Evolutionary conservation across 208 protist species (phyloP).

Genomic region (Leishmania mexicana): DNA sequence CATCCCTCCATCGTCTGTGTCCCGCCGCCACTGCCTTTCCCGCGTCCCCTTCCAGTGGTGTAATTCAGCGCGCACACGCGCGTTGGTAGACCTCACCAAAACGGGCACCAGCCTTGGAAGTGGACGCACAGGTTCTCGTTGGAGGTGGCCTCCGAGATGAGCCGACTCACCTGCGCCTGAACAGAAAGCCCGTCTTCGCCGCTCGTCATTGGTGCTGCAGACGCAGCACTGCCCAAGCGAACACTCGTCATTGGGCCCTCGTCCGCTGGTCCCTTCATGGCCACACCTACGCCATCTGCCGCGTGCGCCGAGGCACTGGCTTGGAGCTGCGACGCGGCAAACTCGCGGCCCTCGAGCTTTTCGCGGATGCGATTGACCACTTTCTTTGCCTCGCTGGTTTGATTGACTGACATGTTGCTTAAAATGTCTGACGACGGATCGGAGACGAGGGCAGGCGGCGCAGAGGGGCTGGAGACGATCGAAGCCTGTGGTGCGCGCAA

Average conservation of each 20-base stretch:
- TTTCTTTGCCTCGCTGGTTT: conserved; percentile 94
- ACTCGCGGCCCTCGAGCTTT: conserved; percentile 99
- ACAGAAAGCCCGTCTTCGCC: conserved; percentile 72
- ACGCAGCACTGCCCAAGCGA: conserved; percentile 1
- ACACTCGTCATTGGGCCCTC: conserved; percentile 5
- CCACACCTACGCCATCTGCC: conserved; percentile 14
- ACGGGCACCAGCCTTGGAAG: conserved; percentile 99
- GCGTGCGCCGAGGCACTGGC: conserved; percentile 11
- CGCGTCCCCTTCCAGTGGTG: background rate
- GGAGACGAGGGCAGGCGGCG: background rate
- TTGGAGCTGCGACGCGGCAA: conserved; percentile 48
- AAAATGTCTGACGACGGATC: conserved; percentile 16
- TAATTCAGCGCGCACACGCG: background rate
- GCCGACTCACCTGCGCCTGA: conserved; percentile 88
- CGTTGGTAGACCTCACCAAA: conserved; percentile 87
- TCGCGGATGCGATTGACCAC: conserved; percentile 97
- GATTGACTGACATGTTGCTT: conserved; percentile 33
- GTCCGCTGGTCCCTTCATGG: background rate
- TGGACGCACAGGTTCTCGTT: conserved; percentile 99
- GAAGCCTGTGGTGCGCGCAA: conserved; percentile 19
- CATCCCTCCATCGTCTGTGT: background rate
- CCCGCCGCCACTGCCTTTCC: background rate
- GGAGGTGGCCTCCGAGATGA: conserved; percentile 98
- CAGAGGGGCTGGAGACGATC: conserved; percentile 9
- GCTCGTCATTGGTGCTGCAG: background rate